Base-by-base conservation (phyloP, 2,329 filamentous ascomycete species). In the Calonectria crousiana region DNA sequence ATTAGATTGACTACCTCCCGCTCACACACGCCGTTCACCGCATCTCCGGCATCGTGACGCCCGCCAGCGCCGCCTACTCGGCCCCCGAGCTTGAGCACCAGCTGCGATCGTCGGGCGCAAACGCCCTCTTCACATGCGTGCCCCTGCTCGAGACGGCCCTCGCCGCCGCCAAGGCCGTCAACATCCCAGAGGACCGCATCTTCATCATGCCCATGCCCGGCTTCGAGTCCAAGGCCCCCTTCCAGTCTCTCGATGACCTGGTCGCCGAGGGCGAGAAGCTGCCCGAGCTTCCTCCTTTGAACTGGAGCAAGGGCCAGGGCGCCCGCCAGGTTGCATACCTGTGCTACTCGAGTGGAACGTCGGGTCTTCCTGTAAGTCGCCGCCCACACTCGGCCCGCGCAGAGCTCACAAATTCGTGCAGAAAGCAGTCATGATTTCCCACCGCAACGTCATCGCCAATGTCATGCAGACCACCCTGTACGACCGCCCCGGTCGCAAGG, bases 391-490 rank as follows among this genome's bases (percentile, higher is more conserved):
- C 16, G 41, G 16, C 23, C 49, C 16, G 26, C 62, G 34, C 28
- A 18, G 18, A 16, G 32, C 69, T 78, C 47, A 81, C 49, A 38
- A 26, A 23, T 73, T 52, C 13, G 14, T 16, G 9, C 66, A 94
- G 91, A 95, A 95, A 93, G 94, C 94, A 56, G 94, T 96, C 68
- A 95, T 95, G 92, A 94, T 96, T 73, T 94, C 93, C 4, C 94
- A 96, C 82, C 86, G 86, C 47, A 96, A 96, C 77, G 92, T 96
- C 53, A 96, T 96, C 62, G 90, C 94, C 67, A 96, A 96, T 81
- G 89, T 92, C 0, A 80, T 95, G 60, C 94, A 95, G 82, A 88
- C 92, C 69, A 81, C 80, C 9, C 81, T 88, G 0, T 92, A 83
- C 69, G 83, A 89, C 67, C 62, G 81, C 73, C 78, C 85, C 68